These are phyloP conservation scores for Amaranthus hypochondriacus DNA, from an alignment of 148 eudicot species.

Conservation along the genomic window DNA sequence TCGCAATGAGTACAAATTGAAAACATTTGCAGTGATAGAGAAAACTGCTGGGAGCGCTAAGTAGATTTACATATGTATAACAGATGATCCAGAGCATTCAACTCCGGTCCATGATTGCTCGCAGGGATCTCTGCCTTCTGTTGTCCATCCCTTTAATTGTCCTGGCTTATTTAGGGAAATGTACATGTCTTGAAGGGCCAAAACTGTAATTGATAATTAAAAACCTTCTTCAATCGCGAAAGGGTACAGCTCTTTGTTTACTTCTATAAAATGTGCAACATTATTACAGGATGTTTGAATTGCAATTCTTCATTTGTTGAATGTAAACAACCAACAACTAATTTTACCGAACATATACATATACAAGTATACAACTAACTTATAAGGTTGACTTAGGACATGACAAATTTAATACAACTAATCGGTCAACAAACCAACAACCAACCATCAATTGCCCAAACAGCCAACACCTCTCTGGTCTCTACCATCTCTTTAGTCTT, in stretches of 20 bases:
- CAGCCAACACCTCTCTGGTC: too few relatives aligned
- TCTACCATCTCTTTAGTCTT: too few relatives aligned
- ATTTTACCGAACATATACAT: not conserved
- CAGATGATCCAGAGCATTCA: conserved; percentile 65
- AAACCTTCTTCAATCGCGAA: not conserved
- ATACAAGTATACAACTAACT: too few relatives aligned
- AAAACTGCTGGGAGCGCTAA: not conserved
- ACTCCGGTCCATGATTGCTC: conserved; percentile 79
- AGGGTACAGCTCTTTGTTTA: not conserved
- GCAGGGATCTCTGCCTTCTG: conserved; percentile 69
- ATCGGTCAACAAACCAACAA: too few relatives aligned
- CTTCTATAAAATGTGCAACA: not conserved
- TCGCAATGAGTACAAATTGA: not conserved
- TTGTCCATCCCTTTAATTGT: conserved; percentile 66
- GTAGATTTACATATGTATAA: conserved; percentile 54
- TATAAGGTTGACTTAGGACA: too few relatives aligned
- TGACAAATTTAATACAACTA: too few relatives aligned
- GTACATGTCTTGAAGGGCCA: conserved; percentile 66
- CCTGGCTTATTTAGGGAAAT: conserved; percentile 51
- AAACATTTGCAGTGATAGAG: not conserved
- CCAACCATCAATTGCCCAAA: too few relatives aligned
- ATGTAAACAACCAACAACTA: not conserved
- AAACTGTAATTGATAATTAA: conserved; percentile 37
- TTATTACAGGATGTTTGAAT: not conserved
- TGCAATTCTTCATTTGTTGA: not conserved